phyloP scores from a whole-genome alignment of 2,329 filamentous ascomycete genomes.

The Capronia epimyces region DNA sequence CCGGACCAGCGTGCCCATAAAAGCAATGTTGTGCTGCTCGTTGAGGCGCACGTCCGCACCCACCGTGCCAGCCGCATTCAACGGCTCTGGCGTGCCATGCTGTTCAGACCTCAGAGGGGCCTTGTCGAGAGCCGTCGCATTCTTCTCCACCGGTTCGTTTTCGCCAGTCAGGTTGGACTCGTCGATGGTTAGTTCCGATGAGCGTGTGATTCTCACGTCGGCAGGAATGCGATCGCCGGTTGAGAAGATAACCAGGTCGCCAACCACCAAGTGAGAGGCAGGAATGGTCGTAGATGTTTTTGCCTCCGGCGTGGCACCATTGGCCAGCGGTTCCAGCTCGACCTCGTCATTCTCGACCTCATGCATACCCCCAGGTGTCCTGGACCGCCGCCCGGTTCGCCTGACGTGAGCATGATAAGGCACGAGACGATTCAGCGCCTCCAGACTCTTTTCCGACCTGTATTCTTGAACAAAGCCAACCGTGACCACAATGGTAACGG shows the following conservation, averaged over 20 bases:
- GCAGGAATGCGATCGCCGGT: slow-evolving; percentile 95
- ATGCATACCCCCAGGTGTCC: slow-evolving; percentile 7
- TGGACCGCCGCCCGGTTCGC: slow-evolving; percentile 39
- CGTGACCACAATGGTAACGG: slow-evolving; percentile 92
- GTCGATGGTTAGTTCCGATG: slow-evolving; percentile 86
- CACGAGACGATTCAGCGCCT: slow-evolving; percentile 87
- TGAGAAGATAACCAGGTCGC: slow-evolving; percentile 87
- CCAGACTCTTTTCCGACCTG: slow-evolving; percentile 91
- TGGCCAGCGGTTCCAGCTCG: slow-evolving; percentile 48
- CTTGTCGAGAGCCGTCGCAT: slow-evolving; percentile 53
- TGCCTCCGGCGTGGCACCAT: slow-evolving; percentile 59
- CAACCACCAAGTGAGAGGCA: slow-evolving; percentile 80
- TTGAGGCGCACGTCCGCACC: slow-evolving; percentile 64
- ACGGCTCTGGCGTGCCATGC: slow-evolving; percentile 53
- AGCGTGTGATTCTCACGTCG: slow-evolving; percentile 87
- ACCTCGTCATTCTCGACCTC: slow-evolving; percentile 37
- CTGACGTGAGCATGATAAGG: slow-evolving; percentile 96
- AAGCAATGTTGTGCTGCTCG: slow-evolving; percentile 84
- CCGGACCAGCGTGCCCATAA: slow-evolving; percentile 94
- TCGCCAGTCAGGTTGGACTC: slow-evolving; percentile 96
- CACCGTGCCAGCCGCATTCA: slow-evolving; percentile 54
- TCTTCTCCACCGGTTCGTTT: slow-evolving; percentile 84
- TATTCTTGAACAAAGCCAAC: slow-evolving; percentile 98
- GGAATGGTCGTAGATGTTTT: slow-evolving; percentile 72
- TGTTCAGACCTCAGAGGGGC: slow-evolving; percentile 32